phyloP scores from a whole-genome alignment of 208 protist genomes.

The Giardia muris region DNA sequence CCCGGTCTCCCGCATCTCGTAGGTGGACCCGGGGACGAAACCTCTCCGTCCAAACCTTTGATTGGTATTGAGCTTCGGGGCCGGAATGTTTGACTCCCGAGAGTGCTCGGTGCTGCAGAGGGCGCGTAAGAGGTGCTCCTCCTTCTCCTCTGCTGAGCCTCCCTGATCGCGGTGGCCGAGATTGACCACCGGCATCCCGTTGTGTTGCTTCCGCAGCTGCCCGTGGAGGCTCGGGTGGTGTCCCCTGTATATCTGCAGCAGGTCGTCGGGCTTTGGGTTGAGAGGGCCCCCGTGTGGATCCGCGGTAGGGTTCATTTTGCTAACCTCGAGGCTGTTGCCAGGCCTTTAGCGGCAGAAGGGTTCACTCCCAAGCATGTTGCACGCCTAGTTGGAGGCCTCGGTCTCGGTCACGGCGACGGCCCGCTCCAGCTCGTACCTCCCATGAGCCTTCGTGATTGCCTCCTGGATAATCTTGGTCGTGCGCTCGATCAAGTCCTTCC shows the following conservation, averaged over 20 bases:
- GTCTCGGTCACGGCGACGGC: neutral
- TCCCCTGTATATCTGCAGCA: neutral
- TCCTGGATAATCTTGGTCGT: neutral
- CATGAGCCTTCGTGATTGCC: neutral
- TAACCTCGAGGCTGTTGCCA: too few relatives aligned
- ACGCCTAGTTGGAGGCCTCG: neutral
- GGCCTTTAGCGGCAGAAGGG: too few relatives aligned
- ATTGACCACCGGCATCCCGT: neutral
- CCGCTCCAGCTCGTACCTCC: neutral
- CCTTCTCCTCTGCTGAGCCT: neutral
- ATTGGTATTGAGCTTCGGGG: neutral
- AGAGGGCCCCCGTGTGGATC: neutral
- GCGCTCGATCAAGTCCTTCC: neutral
- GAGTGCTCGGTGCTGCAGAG: neutral
- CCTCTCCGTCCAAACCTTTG: neutral
- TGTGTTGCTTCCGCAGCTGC: neutral
- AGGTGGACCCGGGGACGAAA: neutral
- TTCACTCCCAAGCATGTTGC: neutral
- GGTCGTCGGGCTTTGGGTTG: neutral
- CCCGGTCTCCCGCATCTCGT: neutral
- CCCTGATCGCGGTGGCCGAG: neutral
- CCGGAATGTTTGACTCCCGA: neutral
- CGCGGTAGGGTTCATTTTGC: too few relatives aligned
- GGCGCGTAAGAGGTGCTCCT: neutral
- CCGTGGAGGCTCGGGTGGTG: neutral